phyloP scores from a whole-genome alignment of 176 grass and related monocot species.

The Luzula sylvatica region DNA sequence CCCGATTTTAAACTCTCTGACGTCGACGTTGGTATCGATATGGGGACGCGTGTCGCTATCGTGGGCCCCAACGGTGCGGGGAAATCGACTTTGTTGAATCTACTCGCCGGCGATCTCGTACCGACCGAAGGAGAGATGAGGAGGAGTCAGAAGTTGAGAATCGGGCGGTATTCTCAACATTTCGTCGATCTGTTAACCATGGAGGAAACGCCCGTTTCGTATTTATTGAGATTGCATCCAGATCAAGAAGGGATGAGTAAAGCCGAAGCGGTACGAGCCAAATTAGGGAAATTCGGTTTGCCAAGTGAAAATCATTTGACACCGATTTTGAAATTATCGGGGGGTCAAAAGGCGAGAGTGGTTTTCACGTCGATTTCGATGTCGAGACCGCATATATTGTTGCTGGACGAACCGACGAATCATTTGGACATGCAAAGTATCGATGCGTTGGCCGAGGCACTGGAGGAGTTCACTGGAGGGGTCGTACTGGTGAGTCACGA shows the following conservation, averaged over 20 bases:
- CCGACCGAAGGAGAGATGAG: conserved; percentile 70
- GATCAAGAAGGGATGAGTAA: conserved; percentile 96
- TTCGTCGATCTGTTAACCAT: conserved; percentile 93
- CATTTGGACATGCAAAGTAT: conserved; percentile 99
- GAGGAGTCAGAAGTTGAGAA: conserved; percentile 81
- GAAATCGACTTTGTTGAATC: conserved; percentile 89
- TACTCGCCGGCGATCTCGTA: conserved; percentile 83
- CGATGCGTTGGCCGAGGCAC: conserved; percentile 77
- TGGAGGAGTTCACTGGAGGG: conserved; percentile 91
- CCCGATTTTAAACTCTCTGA: conserved; percentile 70
- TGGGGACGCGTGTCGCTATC: conserved; percentile 92
- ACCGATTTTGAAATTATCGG: conserved; percentile 88
- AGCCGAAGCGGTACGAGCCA: conserved; percentile 74
- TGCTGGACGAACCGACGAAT: conserved; percentile 96
- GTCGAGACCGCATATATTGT: conserved; percentile 82
- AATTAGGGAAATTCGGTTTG: conserved; percentile 91
- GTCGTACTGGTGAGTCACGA: conserved; percentile 93
- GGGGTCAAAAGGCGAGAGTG: conserved; percentile 82
- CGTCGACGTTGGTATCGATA: conserved; percentile 95
- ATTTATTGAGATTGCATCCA: conserved; percentile 79
- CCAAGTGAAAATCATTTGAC: conserved; percentile 97
- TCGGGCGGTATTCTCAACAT: conserved; percentile 92
- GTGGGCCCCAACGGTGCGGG: conserved; percentile 94
- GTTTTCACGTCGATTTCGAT: conserved; percentile 99
- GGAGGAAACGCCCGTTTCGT: conserved; percentile 95